phyloP scores from a whole-genome alignment of 495 filamentous ascomycete genomes.

The Aspergillus diversus region DNA sequence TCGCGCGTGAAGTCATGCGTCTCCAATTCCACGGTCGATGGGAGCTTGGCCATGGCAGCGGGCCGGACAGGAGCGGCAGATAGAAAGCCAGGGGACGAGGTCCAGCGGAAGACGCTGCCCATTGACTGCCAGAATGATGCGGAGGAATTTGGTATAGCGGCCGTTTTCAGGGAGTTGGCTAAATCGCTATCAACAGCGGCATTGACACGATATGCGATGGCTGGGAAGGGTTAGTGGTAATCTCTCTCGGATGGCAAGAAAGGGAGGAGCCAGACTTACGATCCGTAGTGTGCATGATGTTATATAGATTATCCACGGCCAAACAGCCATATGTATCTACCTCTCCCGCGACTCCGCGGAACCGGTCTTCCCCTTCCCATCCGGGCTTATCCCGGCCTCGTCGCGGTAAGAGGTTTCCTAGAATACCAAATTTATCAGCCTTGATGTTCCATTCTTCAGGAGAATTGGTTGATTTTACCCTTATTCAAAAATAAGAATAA shows the following conservation, averaged over 20 bases:
- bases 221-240: conserved; percentile 51
- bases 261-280: conserved; percentile 35
- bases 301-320: conserved; percentile 95
- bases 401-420: conserved; percentile 76
- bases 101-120: conserved; percentile 63
- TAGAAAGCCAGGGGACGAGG: conserved; percentile 32
- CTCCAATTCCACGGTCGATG: conserved; percentile 90
- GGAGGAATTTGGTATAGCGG: conserved; percentile 74
- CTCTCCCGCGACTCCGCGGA: conserved; percentile 71
- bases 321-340: conserved; percentile 83
- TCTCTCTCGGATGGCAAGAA: conserved; percentile 15
- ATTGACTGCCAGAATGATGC: conserved; percentile 68
- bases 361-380: conserved; percentile 64
- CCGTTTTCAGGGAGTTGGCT: conserved; percentile 72
- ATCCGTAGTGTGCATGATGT: conserved; percentile 74
- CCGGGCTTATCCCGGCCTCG: conserved; percentile 74
- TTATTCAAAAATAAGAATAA: conserved; percentile 92
- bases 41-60: conserved; percentile 61
- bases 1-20: conserved; percentile 93
- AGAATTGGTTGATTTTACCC: conserved; percentile 33
- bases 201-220: conserved; percentile 91
- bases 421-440: conserved; percentile 14
- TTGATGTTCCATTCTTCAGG: background rate
- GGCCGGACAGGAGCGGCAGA: conserved; percentile 41
- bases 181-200: conserved; percentile 83